A percentile compares a stretch with the other conserved stretches of the same genome.
Conservation (phyloP, 2,329 filamentous ascomycete genomes). For the Shiraia sp. region DNA sequence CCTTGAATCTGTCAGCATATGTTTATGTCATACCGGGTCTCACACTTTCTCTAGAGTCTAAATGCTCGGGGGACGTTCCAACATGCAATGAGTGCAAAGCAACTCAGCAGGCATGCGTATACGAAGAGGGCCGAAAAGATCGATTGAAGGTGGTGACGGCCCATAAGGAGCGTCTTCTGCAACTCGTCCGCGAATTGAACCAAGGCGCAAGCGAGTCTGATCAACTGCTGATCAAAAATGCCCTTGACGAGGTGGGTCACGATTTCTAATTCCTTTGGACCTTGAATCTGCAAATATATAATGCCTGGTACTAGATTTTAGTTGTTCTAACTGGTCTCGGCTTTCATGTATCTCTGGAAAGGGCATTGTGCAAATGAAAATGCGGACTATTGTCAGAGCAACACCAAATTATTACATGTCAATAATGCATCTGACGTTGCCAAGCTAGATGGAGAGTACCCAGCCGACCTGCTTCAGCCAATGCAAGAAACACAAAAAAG, state of each 20-base stretch:
- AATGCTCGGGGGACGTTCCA: background rate
- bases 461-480: background rate
- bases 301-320: background rate
- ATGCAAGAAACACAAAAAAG: background rate
- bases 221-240: conserved; percentile 1
- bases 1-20: background rate
- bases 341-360: too few species aligned
- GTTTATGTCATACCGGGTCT: background rate
- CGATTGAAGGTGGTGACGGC: conserved; percentile 1
- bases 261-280: background rate
- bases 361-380: too few species aligned
- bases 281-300: background rate
- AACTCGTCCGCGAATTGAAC: conserved; percentile 1
- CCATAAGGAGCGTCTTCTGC: conserved; percentile 1
- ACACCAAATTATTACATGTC: background rate
- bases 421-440: background rate
- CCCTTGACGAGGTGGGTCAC: background rate
- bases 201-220: background rate
- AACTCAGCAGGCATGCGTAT: background rate
- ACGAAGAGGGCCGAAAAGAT: conserved; percentile 1
- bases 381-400: background rate
- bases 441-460: background rate
- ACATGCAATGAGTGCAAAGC: background rate
- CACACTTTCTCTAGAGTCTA: background rate
- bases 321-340: background rate